Percentiles rank a stretch among this genome's conserved stretches.
Evolutionary conservation across 1,284 basidiomycete species (phyloP).

Genomic region (Trametes versicolor): DNA sequence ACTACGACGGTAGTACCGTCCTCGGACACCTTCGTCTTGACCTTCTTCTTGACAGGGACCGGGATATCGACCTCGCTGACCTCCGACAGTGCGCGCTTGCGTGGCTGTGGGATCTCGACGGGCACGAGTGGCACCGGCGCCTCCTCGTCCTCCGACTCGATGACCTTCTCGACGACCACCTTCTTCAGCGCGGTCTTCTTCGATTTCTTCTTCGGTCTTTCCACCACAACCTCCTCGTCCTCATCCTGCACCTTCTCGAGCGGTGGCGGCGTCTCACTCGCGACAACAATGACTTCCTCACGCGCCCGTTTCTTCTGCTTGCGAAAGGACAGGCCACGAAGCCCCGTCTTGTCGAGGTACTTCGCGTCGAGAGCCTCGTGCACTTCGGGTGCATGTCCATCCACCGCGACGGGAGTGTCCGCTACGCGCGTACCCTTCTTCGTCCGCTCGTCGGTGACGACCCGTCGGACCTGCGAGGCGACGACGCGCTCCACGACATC

Average conservation of each 20-base stretch:
- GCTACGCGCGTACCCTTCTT: conserved; percentile 43
- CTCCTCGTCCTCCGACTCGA: conserved; percentile 58
- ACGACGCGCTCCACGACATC: conserved; percentile 78
- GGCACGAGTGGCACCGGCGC: conserved; percentile 33
- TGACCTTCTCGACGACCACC: conserved; percentile 45
- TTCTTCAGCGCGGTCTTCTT: conserved; percentile 50
- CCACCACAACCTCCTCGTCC: conserved; percentile 48
- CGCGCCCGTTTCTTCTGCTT: conserved; percentile 62
- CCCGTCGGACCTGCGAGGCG: conserved; percentile 60
- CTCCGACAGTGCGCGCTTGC: conserved; percentile 44
- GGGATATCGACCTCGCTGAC: conserved; percentile 45
- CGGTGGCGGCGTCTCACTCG: conserved; percentile 34
- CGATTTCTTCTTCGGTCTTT: conserved; percentile 57
- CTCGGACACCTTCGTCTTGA: conserved; percentile 40
- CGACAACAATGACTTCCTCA: conserved; percentile 35
- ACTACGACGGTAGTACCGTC: conserved; percentile 48
- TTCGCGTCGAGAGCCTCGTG: conserved; percentile 35
- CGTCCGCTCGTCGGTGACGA: conserved; percentile 62
- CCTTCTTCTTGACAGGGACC: conserved; percentile 46
- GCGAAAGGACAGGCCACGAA: conserved; percentile 76
- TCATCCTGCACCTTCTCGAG: conserved; percentile 31
- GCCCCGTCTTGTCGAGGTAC: conserved; percentile 42
- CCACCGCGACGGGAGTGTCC: conserved; percentile 29
- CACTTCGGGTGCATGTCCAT: conserved; percentile 33
- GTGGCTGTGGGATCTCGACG: conserved; percentile 21